phyloP scores from a whole-genome alignment of 2,329 filamentous ascomycete species.

The Thelonectria olida region DNA sequence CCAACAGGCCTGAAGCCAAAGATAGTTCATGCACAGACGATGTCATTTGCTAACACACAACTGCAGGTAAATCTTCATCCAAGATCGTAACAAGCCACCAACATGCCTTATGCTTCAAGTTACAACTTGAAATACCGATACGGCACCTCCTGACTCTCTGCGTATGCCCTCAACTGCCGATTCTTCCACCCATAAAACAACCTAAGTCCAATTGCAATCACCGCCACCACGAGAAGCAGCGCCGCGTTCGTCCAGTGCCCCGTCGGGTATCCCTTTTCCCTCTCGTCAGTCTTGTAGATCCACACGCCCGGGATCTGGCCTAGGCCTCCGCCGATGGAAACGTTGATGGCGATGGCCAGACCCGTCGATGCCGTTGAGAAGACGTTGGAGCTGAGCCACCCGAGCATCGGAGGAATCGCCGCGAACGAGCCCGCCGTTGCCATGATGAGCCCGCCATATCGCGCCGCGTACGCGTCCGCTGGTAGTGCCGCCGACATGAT shows the following conservation, averaged over 20 bases:
- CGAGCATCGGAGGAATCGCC: constrained; percentile 74
- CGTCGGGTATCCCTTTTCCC: constrained; percentile 69
- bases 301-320: constrained; percentile 79
- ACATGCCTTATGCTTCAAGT: neutral
- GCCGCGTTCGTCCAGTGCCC: constrained; percentile 75
- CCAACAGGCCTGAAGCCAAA: too few species aligned
- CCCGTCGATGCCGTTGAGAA: constrained; percentile 72
- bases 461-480: constrained; percentile 62
- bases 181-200: constrained; percentile 64
- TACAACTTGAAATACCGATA: constrained; percentile 54
- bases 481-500: constrained; percentile 72
- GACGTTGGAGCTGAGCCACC: constrained; percentile 76
- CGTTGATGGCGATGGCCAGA: constrained; percentile 75
- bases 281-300: constrained; percentile 75
- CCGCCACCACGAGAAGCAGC: constrained; percentile 66
- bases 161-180: constrained; percentile 44
- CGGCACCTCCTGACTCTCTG: constrained; percentile 42
- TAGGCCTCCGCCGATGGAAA: constrained; percentile 71
- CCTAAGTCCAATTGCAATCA: constrained; percentile 62
- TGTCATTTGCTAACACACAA: too few species aligned
- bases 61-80: neutral
- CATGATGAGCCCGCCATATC: constrained; percentile 77
- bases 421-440: constrained; percentile 73
- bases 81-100: neutral
- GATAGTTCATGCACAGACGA: too few species aligned